Base-by-base conservation (phyloP, 495 filamentous ascomycete genomes). In the Bombardia bombarda region DNA sequence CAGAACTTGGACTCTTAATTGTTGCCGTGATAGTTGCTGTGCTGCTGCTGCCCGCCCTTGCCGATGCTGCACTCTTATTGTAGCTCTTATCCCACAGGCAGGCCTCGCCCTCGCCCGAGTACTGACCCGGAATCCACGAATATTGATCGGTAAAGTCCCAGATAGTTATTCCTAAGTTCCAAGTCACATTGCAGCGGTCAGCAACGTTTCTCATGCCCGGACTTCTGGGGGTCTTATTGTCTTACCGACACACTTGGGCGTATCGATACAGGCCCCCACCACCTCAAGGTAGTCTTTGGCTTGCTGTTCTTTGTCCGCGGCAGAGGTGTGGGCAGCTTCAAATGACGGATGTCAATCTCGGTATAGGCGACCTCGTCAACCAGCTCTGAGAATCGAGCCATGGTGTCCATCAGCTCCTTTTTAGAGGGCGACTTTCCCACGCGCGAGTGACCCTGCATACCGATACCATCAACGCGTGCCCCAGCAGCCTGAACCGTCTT, bases 111-210 rank as follows among this genome's bases (percentile, higher is more conserved):
- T 17, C 32, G 14, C 32, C 32, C 8, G 32, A 10, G 14, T 33
- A 77, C 4, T 65, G 63, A 12, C 37, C 25, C n/a, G 55, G 55
- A 18, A 57, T 54, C 74, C 74, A 78, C 7, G 66, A 71, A 50
- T 77, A 73, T 40, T 72, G 67, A 33, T 81, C 77, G 4, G 70
- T 73, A 57, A 69, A 80, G 46, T 79, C 75, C 78, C 77, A 80
- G 33, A 77, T 65, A 4, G 73, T 80, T 19, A 82, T 57, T 2
- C 76, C 79, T n/a, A n/a, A n/a, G n/a, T n/a, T n/a, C n/a, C n/a
- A n/a, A n/a, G n/a, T n/a, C n/a, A n/a, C n/a, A n/a, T n/a, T n/a
- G n/a, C n/a, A n/a, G n/a, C n/a, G n/a, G n/a, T n/a, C n/a, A n/a
- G n/a, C n/a, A n/a, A n/a, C n/a, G n/a, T n/a, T n/a, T n/a, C n/a